These are phyloP conservation scores for Metarhizium brunneum DNA, from an alignment of 2,329 filamentous ascomycete genomes.

Conservation along the genomic window DNA sequence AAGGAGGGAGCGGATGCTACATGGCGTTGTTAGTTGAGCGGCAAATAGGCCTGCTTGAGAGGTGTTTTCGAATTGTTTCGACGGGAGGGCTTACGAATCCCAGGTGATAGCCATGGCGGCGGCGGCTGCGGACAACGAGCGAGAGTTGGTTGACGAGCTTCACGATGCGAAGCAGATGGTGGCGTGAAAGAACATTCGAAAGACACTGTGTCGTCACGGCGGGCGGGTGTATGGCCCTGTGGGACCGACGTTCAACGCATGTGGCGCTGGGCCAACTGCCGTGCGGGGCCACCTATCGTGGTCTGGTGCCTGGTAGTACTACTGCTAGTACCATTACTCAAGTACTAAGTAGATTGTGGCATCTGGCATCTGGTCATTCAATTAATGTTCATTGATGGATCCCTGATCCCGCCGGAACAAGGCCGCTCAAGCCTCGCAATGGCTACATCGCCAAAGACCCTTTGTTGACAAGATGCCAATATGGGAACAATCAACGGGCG, in stretches of 20 bases:
- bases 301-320: no score
- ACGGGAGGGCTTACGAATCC: conserved; percentile 5
- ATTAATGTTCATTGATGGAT: no score
- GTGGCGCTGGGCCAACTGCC: not conserved
- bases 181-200: not conserved
- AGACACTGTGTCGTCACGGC: not conserved
- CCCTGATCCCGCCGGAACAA: no score
- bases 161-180: not conserved
- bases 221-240: not conserved
- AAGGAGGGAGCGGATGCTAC: conserved; percentile 44
- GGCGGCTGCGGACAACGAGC: not conserved
- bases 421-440: no score
- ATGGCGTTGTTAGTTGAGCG: conserved; percentile 6
- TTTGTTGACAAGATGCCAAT: no score
- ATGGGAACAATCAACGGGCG: no score
- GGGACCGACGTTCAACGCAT: no score
- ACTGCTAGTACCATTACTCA: no score
- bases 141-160: not conserved
- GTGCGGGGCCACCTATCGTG: no score
- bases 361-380: no score
- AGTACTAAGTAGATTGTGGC: no score
- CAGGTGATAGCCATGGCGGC: conserved; percentile 10
- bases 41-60: not conserved
- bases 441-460: no score
- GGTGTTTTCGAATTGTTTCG: not conserved